Evolutionary conservation across 2,329 filamentous ascomycete species (phyloP).

Genomic region (Colletotrichum cuscutae): DNA sequence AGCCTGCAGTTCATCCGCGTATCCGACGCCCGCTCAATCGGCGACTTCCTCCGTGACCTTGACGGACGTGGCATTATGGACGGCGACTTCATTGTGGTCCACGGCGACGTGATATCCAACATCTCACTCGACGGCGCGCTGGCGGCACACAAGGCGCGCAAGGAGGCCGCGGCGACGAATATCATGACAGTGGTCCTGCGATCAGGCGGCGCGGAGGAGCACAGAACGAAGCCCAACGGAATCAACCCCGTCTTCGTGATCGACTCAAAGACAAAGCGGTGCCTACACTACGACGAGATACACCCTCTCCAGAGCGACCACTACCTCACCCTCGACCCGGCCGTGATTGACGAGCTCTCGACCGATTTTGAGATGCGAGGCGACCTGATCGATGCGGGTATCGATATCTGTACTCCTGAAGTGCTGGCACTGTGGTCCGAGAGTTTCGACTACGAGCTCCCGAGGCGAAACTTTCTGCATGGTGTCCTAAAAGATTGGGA

Average conservation of each 20-base stretch:
- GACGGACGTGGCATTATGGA: constrained; percentile 87
- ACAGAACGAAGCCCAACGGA: constrained; percentile 81
- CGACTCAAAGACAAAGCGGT: constrained; percentile 81
- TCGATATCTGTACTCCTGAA: constrained; percentile 97
- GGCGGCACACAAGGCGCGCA: constrained; percentile 81
- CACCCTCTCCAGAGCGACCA: constrained; percentile 73
- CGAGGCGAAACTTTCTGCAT: constrained; percentile 87
- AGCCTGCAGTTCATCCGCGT: constrained; percentile 87
- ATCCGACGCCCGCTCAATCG: constrained; percentile 82
- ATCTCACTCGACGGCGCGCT: constrained; percentile 84
- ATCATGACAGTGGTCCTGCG: constrained; percentile 97
- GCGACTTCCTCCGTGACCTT: constrained; percentile 94
- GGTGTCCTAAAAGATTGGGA: constrained; percentile 97
- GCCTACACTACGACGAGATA: constrained; percentile 95
- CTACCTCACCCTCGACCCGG: constrained; percentile 79
- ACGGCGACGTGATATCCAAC: constrained; percentile 93
- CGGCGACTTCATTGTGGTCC: constrained; percentile 91
- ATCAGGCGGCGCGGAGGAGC: constrained; percentile 74
- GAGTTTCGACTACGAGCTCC: constrained; percentile 95
- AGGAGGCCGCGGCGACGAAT: constrained; percentile 87
- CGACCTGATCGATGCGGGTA: constrained; percentile 92
- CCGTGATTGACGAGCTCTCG: constrained; percentile 76
- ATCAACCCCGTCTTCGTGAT: constrained; percentile 87
- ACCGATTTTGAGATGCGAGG: constrained; percentile 83
- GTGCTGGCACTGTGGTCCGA: constrained; percentile 96